Evolutionary conservation across 2,329 filamentous ascomycete species (phyloP).

Genomic region (Alternaria tenuissima): DNA sequence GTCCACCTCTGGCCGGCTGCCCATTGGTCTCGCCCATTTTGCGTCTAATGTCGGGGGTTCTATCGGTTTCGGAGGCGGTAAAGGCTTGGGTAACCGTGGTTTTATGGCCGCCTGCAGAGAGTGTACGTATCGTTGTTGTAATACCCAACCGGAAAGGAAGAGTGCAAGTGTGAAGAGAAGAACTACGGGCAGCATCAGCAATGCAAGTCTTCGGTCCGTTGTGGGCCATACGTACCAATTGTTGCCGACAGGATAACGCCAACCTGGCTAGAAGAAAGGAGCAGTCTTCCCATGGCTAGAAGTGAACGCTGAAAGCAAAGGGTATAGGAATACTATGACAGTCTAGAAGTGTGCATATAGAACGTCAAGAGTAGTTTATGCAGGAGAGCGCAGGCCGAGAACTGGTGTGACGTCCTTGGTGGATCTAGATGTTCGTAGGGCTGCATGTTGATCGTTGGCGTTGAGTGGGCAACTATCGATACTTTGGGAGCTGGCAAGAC

Average conservation of each 20-base stretch:
- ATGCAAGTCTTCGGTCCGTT: neutral
- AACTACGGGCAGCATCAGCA: slow-evolving; percentile 55
- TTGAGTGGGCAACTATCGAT: slow-evolving; percentile 43
- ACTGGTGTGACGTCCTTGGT: slow-evolving; percentile 39
- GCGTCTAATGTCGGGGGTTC: slow-evolving; percentile 45
- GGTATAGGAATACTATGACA: slow-evolving; percentile 28
- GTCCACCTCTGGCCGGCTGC: slow-evolving; percentile 36
- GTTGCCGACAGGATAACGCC: slow-evolving; percentile 70
- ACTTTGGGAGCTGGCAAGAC: slow-evolving; percentile 16
- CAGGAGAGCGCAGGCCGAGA: slow-evolving; percentile 28
- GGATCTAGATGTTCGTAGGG: slow-evolving; percentile 25
- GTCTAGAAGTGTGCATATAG: slow-evolving; percentile 17
- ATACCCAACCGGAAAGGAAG: slow-evolving; percentile 85
- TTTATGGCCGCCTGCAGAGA: slow-evolving; percentile 78
- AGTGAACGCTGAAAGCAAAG: slow-evolving; percentile 15
- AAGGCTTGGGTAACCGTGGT: slow-evolving; percentile 57
- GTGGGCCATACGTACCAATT: slow-evolving; percentile 63
- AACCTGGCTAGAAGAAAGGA: slow-evolving; percentile 75
- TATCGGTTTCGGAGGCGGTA: slow-evolving; percentile 45
- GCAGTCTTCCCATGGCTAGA: slow-evolving; percentile 53
- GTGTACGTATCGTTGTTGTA: slow-evolving; percentile 85
- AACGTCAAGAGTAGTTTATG: slow-evolving; percentile 28
- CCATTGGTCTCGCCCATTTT: slow-evolving; percentile 49
- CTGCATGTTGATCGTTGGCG: slow-evolving; percentile 23
- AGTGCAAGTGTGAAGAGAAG: slow-evolving; percentile 80